Evolutionary conservation across 2,329 filamentous ascomycete species (phyloP).

Genomic region (Colletotrichum cordylinicola): DNA sequence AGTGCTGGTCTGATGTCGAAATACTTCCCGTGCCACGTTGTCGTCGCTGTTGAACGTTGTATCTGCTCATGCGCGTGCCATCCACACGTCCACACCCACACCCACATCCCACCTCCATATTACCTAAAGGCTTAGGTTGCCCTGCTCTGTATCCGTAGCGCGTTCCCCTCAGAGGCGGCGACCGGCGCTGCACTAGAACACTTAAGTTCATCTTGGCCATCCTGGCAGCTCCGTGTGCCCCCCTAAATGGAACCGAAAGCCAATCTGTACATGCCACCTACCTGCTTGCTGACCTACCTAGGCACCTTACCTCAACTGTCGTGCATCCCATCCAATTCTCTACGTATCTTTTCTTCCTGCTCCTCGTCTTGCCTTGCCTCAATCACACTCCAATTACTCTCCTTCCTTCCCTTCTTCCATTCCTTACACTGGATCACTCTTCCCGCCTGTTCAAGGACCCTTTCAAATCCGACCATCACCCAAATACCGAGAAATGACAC

Average conservation of each 20-base stretch:
- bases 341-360: slow-evolving; percentile 8
- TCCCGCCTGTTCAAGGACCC: not conserved
- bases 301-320: not conserved
- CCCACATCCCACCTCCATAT: not conserved
- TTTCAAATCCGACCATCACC: not conserved
- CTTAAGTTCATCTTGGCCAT: not conserved
- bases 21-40: not conserved
- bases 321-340: not conserved
- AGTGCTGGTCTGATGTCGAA: not conserved
- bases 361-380: not conserved
- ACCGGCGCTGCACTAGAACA: not conserved
- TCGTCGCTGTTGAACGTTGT: not conserved
- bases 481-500: slow-evolving; percentile 8
- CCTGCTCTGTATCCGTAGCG: not conserved
- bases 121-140: not conserved
- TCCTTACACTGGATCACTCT: not conserved
- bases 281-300: not conserved
- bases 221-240: not conserved
- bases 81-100: not conserved
- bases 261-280: slow-evolving; percentile 7
- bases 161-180: not conserved
- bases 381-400: not conserved
- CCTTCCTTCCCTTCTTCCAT: not conserved
- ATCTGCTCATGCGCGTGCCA: not conserved
- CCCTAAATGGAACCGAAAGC: not conserved